Conservation (phyloP, 257 asterid genomes). For the Solanum bukasovii region DNA sequence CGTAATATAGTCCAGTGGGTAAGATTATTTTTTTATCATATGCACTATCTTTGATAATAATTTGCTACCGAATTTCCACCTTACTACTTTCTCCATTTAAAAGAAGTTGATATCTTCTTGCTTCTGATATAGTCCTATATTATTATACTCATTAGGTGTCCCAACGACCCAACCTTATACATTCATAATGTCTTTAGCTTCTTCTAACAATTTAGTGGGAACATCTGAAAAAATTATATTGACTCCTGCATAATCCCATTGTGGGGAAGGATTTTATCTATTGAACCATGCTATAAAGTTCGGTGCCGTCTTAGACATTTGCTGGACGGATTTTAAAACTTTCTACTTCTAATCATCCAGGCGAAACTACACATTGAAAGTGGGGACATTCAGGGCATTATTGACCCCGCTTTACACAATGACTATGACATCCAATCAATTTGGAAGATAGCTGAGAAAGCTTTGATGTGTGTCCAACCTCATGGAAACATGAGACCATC, state of each 20-base stretch:
- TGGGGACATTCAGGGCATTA: conserved; percentile 92
- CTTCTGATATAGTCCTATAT: neutral
- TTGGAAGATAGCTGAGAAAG: conserved; percentile 99
- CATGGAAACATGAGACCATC: conserved; percentile 97
- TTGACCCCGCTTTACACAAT: conserved; percentile 55
- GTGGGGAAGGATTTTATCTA: neutral
- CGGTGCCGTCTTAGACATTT: neutral
- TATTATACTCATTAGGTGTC: neutral
- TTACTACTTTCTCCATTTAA: neutral
- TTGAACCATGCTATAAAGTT: neutral
- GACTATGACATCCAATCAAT: conserved; percentile 87
- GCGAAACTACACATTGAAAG: conserved; percentile 90
- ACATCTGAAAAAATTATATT: neutral
- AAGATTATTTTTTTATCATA: conserved; percentile 4
- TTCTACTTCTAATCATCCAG: conserved; percentile 17
- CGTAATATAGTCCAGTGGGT: conserved; percentile 98
- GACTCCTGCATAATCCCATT: neutral
- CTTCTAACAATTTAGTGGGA: neutral
- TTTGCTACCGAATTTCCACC: neutral
- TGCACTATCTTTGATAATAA: neutral
- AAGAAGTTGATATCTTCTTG: neutral
- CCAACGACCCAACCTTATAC: neutral
- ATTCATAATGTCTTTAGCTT: neutral
- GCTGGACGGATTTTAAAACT: neutral
- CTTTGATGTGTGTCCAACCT: conserved; percentile 85